Percentiles rank a stretch among this genome's conserved stretches.
Evolutionary conservation across 345 rosid species (phyloP).

Genomic region (Rhizophora mangle): DNA sequence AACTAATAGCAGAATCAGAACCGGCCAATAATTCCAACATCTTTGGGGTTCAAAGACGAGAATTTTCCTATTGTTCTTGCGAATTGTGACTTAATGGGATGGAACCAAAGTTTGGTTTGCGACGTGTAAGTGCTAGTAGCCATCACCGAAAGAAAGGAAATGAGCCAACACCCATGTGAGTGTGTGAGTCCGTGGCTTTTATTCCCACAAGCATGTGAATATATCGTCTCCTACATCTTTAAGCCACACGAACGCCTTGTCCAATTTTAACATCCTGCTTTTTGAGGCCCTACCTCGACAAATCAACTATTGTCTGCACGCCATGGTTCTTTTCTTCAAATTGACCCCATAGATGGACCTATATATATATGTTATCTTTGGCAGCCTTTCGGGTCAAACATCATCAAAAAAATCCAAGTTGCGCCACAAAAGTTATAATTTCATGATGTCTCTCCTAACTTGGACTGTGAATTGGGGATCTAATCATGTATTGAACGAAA

Average conservation of each 20-base stretch:
- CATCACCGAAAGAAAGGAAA: neutral
- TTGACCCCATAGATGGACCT: neutral
- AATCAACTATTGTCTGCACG: neutral
- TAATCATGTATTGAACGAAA: neutral
- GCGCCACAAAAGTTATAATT: neutral
- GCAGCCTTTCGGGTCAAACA: neutral
- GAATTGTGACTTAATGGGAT: constrained; percentile 19
- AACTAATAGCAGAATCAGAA: neutral
- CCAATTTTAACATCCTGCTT: constrained; percentile 1
- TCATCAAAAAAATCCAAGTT: neutral
- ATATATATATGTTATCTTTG: neutral
- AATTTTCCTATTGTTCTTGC: constrained; percentile 8
- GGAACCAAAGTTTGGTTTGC: constrained; percentile 16
- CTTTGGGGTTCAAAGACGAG: neutral
- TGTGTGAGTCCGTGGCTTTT: neutral
- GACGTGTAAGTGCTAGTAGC: constrained; percentile 19
- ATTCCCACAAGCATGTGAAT: constrained; percentile 29
- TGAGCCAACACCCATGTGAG: constrained; percentile 6
- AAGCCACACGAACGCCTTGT: constrained; percentile 6
- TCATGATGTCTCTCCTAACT: neutral
- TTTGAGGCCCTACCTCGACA: neutral
- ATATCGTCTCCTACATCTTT: constrained; percentile 10
- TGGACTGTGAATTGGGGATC: neutral
- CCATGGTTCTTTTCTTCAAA: neutral
- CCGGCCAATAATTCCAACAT: no score